Conservation (phyloP, 495 filamentous ascomycete genomes). For the Aspergillus incahuasiensis region DNA sequence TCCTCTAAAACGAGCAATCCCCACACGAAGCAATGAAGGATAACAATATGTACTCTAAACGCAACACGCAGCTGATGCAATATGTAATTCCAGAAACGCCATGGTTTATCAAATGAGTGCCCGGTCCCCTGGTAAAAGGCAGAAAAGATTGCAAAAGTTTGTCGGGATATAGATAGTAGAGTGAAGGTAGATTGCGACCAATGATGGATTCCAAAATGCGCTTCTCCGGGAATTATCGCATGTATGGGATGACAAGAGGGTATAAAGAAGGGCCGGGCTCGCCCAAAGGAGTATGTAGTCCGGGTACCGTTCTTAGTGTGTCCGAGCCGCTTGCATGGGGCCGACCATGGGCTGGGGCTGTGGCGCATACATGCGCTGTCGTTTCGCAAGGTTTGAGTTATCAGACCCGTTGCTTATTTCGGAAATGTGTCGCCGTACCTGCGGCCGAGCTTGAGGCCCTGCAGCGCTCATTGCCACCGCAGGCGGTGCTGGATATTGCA, state of each 20-base stretch:
- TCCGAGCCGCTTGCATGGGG: slow-evolving; percentile 36
- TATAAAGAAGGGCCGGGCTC: not conserved
- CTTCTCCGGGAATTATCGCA: slow-evolving; percentile 7
- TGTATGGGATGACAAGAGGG: not conserved
- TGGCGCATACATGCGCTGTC: slow-evolving; percentile 61
- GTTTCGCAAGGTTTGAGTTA: slow-evolving; percentile 50
- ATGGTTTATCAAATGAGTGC: slow-evolving; percentile 24
- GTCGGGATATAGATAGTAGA: slow-evolving; percentile 14
- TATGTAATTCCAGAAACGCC: slow-evolving; percentile 24
- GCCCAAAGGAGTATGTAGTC: not conserved
- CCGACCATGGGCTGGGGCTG: slow-evolving; percentile 41
- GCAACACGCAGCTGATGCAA: slow-evolving; percentile 19
- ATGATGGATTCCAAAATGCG: slow-evolving; percentile 1
- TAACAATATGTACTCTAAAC: slow-evolving; percentile 19
- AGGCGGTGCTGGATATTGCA: slow-evolving; percentile 47
- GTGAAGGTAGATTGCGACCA: slow-evolving; percentile 1
- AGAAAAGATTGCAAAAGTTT: slow-evolving; percentile 2
- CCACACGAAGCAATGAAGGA: slow-evolving; percentile 1
- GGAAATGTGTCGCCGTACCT: slow-evolving; percentile 60
- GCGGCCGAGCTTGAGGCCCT: slow-evolving; percentile 32
- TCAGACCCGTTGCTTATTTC: slow-evolving; percentile 58
- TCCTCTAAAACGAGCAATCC: slow-evolving; percentile 4
- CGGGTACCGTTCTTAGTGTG: slow-evolving; percentile 21
- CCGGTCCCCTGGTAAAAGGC: not conserved
- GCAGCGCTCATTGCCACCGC: slow-evolving; percentile 44